A percentile compares a stretch with the other conserved stretches of the same genome.
These are phyloP conservation scores for Pichia insulana DNA, from an alignment of 805 yeast genomes.

Conservation along the genomic window DNA sequence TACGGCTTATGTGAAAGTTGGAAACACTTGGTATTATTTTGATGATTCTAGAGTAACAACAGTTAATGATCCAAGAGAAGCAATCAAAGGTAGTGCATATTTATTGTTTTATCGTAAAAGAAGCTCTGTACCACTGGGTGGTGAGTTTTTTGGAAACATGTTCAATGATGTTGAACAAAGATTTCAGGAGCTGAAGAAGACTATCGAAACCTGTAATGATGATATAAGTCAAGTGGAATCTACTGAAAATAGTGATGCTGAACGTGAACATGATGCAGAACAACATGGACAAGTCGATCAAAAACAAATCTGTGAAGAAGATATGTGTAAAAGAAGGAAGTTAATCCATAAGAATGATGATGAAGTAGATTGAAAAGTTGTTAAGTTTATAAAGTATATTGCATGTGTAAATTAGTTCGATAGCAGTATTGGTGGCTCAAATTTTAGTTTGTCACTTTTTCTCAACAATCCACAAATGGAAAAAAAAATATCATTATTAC, in stretches of 20 bases:
- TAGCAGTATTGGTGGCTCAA: too few relatives aligned
- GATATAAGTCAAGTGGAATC: constrained; percentile 1
- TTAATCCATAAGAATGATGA: neutral
- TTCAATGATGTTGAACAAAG: constrained; percentile 31
- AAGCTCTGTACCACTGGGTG: constrained; percentile 36
- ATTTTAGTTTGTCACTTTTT: too few relatives aligned
- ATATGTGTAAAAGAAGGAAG: constrained; percentile 11
- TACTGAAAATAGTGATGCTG: constrained; percentile 1
- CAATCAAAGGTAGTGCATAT: constrained; percentile 76
- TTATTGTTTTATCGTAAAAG: constrained; percentile 71
- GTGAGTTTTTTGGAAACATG: constrained; percentile 33
- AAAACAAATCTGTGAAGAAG: constrained; percentile 1
- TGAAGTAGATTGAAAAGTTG: too few relatives aligned
- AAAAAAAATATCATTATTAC: too few relatives aligned
- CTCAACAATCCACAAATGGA: too few relatives aligned
- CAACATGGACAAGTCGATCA: neutral
- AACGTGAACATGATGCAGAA: neutral
- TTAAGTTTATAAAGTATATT: too few relatives aligned
- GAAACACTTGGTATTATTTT: constrained; percentile 77
- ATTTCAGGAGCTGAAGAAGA: constrained; percentile 8
- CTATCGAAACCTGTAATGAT: constrained; percentile 5
- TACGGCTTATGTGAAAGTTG: constrained; percentile 83
- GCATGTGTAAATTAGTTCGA: too few relatives aligned
- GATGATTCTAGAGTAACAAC: constrained; percentile 73
- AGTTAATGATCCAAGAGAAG: constrained; percentile 44